A percentile compares a stretch with the other conserved stretches of the same genome.
Conservation (phyloP, 345 rosid species). For the Linum lewisii region DNA sequence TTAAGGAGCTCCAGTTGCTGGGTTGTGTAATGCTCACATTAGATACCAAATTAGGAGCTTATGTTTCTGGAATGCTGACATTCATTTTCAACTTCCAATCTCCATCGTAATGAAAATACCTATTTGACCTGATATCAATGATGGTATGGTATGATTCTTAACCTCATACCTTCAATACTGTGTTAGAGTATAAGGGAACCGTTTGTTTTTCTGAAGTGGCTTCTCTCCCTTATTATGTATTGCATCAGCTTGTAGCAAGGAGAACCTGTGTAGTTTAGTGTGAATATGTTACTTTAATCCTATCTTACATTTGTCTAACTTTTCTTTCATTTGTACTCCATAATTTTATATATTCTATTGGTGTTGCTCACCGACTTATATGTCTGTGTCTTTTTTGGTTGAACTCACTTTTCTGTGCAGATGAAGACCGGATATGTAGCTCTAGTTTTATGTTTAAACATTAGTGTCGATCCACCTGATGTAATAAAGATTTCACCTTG, state of each 20-base stretch:
- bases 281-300: background rate
- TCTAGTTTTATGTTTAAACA: slow-evolving; percentile 89
- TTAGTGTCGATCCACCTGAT: slow-evolving; percentile 98
- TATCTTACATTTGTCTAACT: too few species aligned
- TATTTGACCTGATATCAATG: too few species aligned
- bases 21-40: too few species aligned
- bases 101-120: too few species aligned
- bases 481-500: slow-evolving; percentile 99
- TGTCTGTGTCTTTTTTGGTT: background rate
- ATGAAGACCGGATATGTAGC: slow-evolving; percentile 99
- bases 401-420: slow-evolving; percentile 41
- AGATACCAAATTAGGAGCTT: too few species aligned
- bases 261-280: background rate
- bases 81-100: too few species aligned
- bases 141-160: too few species aligned
- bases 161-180: background rate
- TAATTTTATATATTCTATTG: background rate
- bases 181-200: background rate
- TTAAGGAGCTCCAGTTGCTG: too few species aligned
- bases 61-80: too few species aligned
- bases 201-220: background rate
- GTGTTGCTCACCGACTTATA: background rate
- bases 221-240: background rate
- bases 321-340: background rate
- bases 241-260: background rate